Evolutionary conservation across 345 rosid genomes (phyloP), one percentile per base, ranked within the genome.

Genomic region (Kandelia obovata): DNA sequence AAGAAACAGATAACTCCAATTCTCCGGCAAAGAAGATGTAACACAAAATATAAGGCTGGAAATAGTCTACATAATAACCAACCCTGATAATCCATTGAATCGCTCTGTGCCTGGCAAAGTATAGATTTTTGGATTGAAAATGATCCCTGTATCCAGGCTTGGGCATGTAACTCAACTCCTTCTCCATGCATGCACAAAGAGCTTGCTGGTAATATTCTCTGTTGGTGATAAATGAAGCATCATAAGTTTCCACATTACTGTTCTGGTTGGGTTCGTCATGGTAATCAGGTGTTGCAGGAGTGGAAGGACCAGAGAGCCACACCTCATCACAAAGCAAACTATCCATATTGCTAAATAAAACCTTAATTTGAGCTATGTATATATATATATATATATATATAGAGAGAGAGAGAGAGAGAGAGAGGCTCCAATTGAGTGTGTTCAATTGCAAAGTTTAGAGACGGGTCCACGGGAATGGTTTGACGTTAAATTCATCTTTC

Each of bases 281-380:
- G 55, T 10, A 13, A 62, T 23, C 53, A 34, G 39, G 25, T 2
- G n/a, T 39, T n/a, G 31, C 70, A 53, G 71, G 39, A 55, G 71
- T 62, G n/a, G 49, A 21, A 11, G 85, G 74, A 71, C 68, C 53
- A 2, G 83, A 79, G 26, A 79, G 82, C 85, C 81, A 83, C 16
- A 47, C 68, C 75, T 85, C 89, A 64, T 85, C 83, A 60, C 87
- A 85, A 49, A 83, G 80, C 79, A 85, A 78, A 37, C 39, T 69
- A 56, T 83, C 85, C 83, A 77, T 78, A 25, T 9, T 21, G 13
- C 4, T 26, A 5, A 7, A 19, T 16, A 25, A 25, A 56, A 11
- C 17, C 3, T 21, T 10, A 2, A 56, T 56, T 56, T 56, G 31
- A 1, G 31, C 26, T 56, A 6, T 11, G 3, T 25, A 3, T 21